Evolutionary conservation across 23 red algal genomes (phyloP), one percentile per base, ranked within the genome.

Genomic region (Gracilaria caudata): DNA sequence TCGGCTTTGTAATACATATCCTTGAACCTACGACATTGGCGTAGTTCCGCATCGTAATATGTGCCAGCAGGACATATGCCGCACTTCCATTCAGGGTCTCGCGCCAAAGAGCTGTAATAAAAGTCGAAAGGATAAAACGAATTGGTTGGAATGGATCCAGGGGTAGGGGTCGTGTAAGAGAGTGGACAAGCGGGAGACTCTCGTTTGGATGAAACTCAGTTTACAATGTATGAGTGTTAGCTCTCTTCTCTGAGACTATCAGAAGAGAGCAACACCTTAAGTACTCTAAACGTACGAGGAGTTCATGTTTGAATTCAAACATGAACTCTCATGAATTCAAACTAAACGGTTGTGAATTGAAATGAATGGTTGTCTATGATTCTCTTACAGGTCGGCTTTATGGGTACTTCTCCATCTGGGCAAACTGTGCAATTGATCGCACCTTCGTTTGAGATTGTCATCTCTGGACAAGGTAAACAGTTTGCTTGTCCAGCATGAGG

Each of bases 1-100:
- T 61, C 57, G 2, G 57, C 57, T 30, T 61, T 61, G 57, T 29
- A 61, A 61, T 30, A 61, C 54, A 57, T 57, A 4, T 57, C 54
- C 17, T 20, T 57, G n/a, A 5, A 57, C n/a, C 54, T 57, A 4
- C 54, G 54, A 57, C 54, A 57, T 4, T 13, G 54, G 6, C 54
- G 54, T 57, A 57, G 54, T 57, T 57, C 54, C n/a, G 17, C 3
- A 57, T 57, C n/a, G 19, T 57, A 57, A 57, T 4, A 57, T 20
- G 54, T 57, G 26, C 57, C 57, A 17, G 57, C 16, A 7, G 57
- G 2, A 29, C 57, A 61, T 3, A 3, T 61, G 57, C 16, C 23
- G 17, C 57, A 61, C 57, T 61, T 12, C 57, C 57, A 30, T 29
- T 61, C 26, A 30, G 24, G 9, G 9, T 57, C n/a, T 57, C 54